Conservation (phyloP, 768 basidiomycete genomes). For the Lactarius hatsudake region DNA sequence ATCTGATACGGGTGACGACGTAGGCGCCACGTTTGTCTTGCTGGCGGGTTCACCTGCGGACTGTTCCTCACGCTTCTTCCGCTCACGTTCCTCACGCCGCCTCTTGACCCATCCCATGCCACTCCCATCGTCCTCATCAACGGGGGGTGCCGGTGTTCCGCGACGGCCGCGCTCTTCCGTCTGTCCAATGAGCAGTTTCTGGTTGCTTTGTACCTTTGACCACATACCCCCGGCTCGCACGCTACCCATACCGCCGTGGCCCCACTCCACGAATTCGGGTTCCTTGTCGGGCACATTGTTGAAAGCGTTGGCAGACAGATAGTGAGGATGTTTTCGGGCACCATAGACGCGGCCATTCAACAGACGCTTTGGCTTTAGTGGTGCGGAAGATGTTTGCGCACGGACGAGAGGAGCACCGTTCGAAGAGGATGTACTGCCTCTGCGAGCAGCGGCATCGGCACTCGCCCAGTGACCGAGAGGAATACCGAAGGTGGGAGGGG, state of each 20-base stretch:
- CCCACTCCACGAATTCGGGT: slow-evolving; percentile 89
- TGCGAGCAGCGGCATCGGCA: slow-evolving; percentile 4
- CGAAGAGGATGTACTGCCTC: neutral
- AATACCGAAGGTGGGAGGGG: slow-evolving; percentile 7
- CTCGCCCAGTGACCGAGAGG: slow-evolving; percentile 21
- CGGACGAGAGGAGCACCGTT: slow-evolving; percentile 5
- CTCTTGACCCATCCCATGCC: slow-evolving; percentile 80
- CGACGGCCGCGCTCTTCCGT: slow-evolving; percentile 15
- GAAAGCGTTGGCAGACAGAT: slow-evolving; percentile 41
- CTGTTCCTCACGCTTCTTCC: slow-evolving; percentile 41
- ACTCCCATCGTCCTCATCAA: slow-evolving; percentile 71
- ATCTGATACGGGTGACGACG: neutral
- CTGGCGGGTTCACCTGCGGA: slow-evolving; percentile 32
- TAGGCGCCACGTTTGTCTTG: slow-evolving; percentile 26
- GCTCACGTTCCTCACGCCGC: slow-evolving; percentile 55
- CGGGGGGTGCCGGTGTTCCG: slow-evolving; percentile 30
- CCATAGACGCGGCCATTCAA: slow-evolving; percentile 85
- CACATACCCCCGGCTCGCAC: slow-evolving; percentile 31
- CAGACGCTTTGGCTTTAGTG: slow-evolving; percentile 43
- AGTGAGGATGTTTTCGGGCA: slow-evolving; percentile 23
- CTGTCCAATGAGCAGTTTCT: slow-evolving; percentile 25
- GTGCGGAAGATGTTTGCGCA: neutral
- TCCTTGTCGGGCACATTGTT: slow-evolving; percentile 53
- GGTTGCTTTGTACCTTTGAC: slow-evolving; percentile 26
- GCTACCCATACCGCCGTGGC: slow-evolving; percentile 78